Evolutionary conservation across 2,329 filamentous ascomycete genomes (phyloP).

Genomic region (Penicillium capsulatum): DNA sequence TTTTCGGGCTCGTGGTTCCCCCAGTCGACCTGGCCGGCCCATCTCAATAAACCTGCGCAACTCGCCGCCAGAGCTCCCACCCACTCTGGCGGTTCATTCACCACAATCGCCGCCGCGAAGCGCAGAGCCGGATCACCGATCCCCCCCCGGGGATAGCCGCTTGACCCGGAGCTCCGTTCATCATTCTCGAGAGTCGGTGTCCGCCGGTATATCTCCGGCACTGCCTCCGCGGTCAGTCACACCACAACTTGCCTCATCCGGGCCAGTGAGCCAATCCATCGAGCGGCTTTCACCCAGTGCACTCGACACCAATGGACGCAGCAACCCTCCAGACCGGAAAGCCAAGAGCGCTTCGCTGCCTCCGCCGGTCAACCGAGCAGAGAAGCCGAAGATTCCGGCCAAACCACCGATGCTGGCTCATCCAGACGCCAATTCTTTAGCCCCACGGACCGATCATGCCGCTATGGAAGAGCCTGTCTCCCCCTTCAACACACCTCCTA

Average conservation of each 20-base stretch:
- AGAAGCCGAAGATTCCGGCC: constrained; percentile 65
- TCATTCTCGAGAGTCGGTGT: constrained; percentile 24
- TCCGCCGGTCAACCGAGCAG: constrained; percentile 73
- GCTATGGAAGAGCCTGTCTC: constrained; percentile 54
- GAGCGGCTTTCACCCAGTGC: constrained; percentile 22
- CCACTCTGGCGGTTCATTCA: constrained; percentile 43
- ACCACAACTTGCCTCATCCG: constrained; percentile 27
- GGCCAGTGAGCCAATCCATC: constrained; percentile 15
- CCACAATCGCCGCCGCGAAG: constrained; percentile 41
- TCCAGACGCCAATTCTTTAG: constrained; percentile 27
- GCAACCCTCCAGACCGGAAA: constrained; percentile 28
- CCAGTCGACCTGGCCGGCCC: constrained; percentile 55
- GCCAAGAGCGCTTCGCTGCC: constrained; percentile 50
- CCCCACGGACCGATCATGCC: constrained; percentile 24
- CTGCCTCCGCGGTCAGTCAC: constrained; percentile 28
- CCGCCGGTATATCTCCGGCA: constrained; percentile 17
- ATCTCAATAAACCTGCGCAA: constrained; percentile 42
- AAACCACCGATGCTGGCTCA: constrained; percentile 41
- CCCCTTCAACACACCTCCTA: constrained; percentile 82
- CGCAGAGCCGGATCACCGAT: constrained; percentile 16
- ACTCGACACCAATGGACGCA: constrained; percentile 10
- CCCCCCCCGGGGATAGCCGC: constrained; percentile 62
- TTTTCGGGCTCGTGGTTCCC: constrained; percentile 40
- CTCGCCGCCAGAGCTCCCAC: constrained; percentile 40
- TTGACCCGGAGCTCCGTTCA: constrained; percentile 25